A percentile compares a stretch with the other conserved stretches of the same genome.
Evolutionary conservation across 257 asterid genomes (phyloP).

Genomic region (Henckelia pumila): DNA sequence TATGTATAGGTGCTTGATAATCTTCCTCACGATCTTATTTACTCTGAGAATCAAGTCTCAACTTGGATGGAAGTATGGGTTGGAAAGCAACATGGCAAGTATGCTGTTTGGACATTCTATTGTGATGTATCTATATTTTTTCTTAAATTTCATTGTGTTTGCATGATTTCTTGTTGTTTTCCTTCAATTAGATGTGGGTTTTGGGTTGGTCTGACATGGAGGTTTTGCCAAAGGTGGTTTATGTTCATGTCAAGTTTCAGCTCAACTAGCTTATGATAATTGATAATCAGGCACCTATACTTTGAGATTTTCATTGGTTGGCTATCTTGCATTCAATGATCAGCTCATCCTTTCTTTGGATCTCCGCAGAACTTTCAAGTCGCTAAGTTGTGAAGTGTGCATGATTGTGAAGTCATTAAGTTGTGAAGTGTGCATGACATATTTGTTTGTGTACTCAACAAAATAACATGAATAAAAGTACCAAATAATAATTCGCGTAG

Average conservation of each 20-base stretch:
- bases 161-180: neutral
- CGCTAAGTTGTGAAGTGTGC: no score
- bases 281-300: neutral
- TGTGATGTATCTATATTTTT: conserved; percentile 6
- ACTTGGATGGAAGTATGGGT: conserved; percentile 99
- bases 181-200: neutral
- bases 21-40: conserved; percentile 95
- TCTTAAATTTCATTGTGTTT: neutral
- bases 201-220: neutral
- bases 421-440: no score
- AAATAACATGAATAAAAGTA: no score
- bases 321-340: no score
- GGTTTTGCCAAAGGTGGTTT: neutral
- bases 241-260: neutral
- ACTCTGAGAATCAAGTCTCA: conserved; percentile 75
- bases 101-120: conserved; percentile 19
- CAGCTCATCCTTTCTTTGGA: no score
- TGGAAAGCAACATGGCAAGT: conserved; percentile 62
- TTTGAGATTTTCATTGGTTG: no score
- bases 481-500: no score
- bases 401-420: no score
- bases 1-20: conserved; percentile 87
- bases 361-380: no score
- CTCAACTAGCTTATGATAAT: neutral
- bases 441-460: no score